Percentiles rank a stretch among this genome's conserved stretches.
Evolutionary conservation across 495 filamentous ascomycete species (phyloP).

Genomic region (Hypomontagnella submonticulosa): DNA sequence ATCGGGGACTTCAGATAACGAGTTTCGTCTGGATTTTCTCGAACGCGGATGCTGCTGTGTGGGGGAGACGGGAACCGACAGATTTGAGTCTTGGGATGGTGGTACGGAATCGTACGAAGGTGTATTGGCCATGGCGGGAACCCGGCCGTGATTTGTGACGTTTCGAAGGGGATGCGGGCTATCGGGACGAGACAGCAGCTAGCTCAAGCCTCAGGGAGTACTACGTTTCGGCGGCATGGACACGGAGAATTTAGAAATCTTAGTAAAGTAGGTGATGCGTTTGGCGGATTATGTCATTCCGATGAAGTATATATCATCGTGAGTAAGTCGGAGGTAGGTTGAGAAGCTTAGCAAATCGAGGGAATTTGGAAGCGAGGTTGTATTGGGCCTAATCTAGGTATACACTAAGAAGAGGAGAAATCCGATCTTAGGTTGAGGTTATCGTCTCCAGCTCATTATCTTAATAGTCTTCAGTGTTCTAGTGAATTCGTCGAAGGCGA

Average conservation of each 20-base stretch:
- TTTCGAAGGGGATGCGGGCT: not conserved
- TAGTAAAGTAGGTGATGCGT: conserved; percentile 3
- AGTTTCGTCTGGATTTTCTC: conserved; percentile 43
- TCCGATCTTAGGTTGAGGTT: not conserved
- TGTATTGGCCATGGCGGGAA: conserved; percentile 30
- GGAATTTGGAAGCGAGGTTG: not conserved
- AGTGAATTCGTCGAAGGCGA: not conserved
- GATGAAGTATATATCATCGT: conserved; percentile 6
- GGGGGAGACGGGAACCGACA: conserved; percentile 35
- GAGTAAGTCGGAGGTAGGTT: not conserved
- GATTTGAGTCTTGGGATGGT: conserved; percentile 25
- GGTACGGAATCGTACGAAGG: conserved; percentile 18
- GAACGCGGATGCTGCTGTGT: conserved; percentile 32
- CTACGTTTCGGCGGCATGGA: conserved; percentile 22
- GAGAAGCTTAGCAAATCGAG: no score
- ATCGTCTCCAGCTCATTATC: conserved; percentile 7
- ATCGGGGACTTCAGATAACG: conserved; percentile 53
- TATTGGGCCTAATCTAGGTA: not conserved
- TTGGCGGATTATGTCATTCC: conserved; percentile 8
- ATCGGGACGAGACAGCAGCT: conserved; percentile 4
- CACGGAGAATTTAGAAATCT: conserved; percentile 21
- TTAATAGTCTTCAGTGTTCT: not conserved
- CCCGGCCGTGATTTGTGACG: not conserved
- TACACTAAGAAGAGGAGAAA: not conserved
- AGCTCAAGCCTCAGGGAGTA: conserved; percentile 6